These are phyloP conservation scores for Umbilicus rupestris DNA, from an alignment of 164 flowering plant species.

Conservation along the genomic window DNA sequence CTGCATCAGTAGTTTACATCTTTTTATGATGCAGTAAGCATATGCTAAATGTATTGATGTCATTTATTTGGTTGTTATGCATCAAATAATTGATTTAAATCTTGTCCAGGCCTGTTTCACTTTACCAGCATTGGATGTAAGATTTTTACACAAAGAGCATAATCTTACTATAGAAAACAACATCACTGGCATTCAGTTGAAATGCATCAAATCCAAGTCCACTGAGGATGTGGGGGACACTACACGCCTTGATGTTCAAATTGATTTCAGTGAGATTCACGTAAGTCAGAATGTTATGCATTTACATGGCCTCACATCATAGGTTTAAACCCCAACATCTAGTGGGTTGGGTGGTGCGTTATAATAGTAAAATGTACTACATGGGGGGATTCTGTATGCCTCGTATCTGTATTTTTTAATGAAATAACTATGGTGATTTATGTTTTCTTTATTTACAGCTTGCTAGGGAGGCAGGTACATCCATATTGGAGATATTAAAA, in stretches of 20 bases:
- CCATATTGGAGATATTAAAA: conserved; percentile 81
- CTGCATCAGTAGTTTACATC: too few species aligned
- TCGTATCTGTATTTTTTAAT: conserved; percentile 4
- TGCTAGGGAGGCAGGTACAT: conserved; percentile 59
- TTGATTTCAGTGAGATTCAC: conserved; percentile 96
- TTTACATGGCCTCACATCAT: too few species aligned
- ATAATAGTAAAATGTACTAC: too few species aligned
- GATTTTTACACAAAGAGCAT: conserved; percentile 48
- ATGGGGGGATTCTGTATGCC: not conserved
- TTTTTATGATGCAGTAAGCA: too few species aligned
- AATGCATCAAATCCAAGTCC: conserved; percentile 56
- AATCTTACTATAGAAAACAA: conserved; percentile 59
- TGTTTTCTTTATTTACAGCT: conserved; percentile 40
- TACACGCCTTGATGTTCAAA: conserved; percentile 75
- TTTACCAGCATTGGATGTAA: conserved; percentile 77
- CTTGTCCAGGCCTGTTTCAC: conserved; percentile 59
- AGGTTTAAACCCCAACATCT: too few species aligned
- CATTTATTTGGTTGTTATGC: too few species aligned
- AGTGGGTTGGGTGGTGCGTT: too few species aligned
- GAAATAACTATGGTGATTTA: conserved; percentile 9
- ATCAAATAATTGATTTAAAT: conserved; percentile 3
- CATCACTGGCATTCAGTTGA: conserved; percentile 76
- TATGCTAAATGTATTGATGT: too few species aligned
- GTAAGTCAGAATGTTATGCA: conserved; percentile 19
- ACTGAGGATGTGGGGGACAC: conserved; percentile 80